Conservation (phyloP, 768 basidiomycete genomes). For the Crepidotus variabilis region DNA sequence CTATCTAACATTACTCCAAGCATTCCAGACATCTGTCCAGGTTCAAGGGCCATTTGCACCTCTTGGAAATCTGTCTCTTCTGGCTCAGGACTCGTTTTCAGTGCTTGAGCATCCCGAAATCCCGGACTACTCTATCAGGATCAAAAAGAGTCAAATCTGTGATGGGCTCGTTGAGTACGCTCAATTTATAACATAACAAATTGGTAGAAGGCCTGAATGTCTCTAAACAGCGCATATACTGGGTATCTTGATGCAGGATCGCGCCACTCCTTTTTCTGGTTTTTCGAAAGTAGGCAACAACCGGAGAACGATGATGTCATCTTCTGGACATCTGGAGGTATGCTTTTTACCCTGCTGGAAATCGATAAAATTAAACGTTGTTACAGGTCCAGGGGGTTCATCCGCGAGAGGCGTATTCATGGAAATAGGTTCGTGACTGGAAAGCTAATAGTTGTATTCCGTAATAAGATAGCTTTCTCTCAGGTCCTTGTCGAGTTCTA, state of each 20-base stretch:
- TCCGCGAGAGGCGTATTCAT: background rate
- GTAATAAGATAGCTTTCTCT: no score
- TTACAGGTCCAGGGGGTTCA: background rate
- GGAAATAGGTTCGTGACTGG: background rate
- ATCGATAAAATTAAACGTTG: background rate
- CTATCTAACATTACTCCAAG: no score
- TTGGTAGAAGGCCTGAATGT: background rate
- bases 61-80: background rate
- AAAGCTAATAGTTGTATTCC: no score
- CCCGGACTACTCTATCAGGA: background rate
- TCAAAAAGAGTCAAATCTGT: background rate
- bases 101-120: background rate
- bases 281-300: background rate
- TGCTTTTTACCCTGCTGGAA: background rate
- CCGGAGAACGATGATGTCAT: background rate
- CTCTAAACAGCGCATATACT: background rate
- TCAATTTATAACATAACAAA: background rate
- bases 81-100: background rate
- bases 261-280: background rate
- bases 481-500: background rate
- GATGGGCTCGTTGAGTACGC: background rate
- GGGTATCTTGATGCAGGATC: background rate
- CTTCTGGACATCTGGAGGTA: background rate
- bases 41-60: background rate
- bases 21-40: background rate